These are phyloP conservation scores for Yamadazyma epiphylla DNA, from an alignment of 1,139 yeast species.

Conservation along the genomic window DNA sequence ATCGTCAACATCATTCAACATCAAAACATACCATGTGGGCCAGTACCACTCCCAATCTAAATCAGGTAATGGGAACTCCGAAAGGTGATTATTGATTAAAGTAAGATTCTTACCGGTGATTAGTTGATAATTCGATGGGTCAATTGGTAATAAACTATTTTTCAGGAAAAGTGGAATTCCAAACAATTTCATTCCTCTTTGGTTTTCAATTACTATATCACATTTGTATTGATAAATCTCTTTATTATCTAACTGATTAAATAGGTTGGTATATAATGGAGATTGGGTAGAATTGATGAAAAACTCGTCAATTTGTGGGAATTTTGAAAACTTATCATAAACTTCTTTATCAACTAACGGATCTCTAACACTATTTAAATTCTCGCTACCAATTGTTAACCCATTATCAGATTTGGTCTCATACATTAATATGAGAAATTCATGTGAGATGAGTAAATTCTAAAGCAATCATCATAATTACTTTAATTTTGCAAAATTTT, in stretches of 20 bases:
- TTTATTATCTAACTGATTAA: slow-evolving; percentile 2
- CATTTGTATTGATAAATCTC: slow-evolving; percentile 7
- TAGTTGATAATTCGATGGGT: slow-evolving; percentile 50
- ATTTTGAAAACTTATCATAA: slow-evolving; percentile 4
- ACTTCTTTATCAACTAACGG: slow-evolving; percentile 1
- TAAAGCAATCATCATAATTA: too few relatives aligned
- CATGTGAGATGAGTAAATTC: too few relatives aligned
- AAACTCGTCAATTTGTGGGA: slow-evolving; percentile 13
- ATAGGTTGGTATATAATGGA: background rate
- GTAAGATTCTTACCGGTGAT: slow-evolving; percentile 24
- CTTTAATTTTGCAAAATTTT: too few relatives aligned
- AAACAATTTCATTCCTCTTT: slow-evolving; percentile 62
- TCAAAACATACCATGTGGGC: slow-evolving; percentile 68
- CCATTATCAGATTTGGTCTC: too few relatives aligned
- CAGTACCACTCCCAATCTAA: slow-evolving; percentile 70
- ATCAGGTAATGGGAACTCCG: slow-evolving; percentile 59
- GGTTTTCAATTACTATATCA: slow-evolving; percentile 56
- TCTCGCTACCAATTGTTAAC: too few relatives aligned
- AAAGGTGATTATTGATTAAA: slow-evolving; percentile 27
- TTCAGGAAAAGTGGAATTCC: slow-evolving; percentile 62
- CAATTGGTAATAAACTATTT: slow-evolving; percentile 55
- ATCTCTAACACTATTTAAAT: background rate
- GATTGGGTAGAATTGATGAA: slow-evolving; percentile 1
- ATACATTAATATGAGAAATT: too few relatives aligned
- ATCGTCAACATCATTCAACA: slow-evolving; percentile 70